Base-by-base conservation (phyloP, 257 asterid genomes). In the Ophiorrhiza pumila region DNA sequence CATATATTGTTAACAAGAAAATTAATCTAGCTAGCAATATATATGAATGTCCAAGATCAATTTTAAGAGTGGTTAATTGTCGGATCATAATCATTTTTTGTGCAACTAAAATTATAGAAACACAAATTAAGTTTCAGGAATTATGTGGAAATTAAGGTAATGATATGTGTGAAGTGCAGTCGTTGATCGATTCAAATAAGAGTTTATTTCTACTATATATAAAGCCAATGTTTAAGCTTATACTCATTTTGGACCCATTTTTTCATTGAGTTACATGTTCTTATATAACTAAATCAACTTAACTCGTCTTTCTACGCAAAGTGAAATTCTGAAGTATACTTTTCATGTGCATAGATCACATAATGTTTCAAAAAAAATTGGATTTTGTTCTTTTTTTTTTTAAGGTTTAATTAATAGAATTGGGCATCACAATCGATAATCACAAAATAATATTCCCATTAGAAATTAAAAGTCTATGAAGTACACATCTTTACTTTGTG, bases 401-500 rank as follows among this genome's bases (percentile, higher is more conserved):
- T 6, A n/a, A n/a, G 6, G 7, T 13, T 20, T 8, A 9, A 20
- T 10, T 18, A 6, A 23, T 23, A n/a, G 35, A 27, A 10, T 56
- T n/a, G 61, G 18, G 12, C 61, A 25, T 23, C 61, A 56, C 17
- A n/a, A 56, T 25, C 12, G 18, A 9, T 56, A 11, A 23, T 25
- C 61, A 25, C 61, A 56, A n/a, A 31, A 23, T 56, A 56, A 56
- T 56, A 56, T 56, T 56, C 61, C 34, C 61, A 0, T 23, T 0
- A 3, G 34, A 56, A 32, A 23, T 25, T 13, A 32, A 56, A 56
- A 56, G 10, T 23, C 61, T 56, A 32, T 56, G 5, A 23, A 56
- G 61, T 56, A 56, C 18, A 42, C 25, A 18, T 61, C 8, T 59
- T 53, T 68, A 7, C 53, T 52, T 78, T 66, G 52, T 59, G 55